phyloP scores from a whole-genome alignment of 2,329 filamentous ascomycete species.

The Fusarium udum region DNA sequence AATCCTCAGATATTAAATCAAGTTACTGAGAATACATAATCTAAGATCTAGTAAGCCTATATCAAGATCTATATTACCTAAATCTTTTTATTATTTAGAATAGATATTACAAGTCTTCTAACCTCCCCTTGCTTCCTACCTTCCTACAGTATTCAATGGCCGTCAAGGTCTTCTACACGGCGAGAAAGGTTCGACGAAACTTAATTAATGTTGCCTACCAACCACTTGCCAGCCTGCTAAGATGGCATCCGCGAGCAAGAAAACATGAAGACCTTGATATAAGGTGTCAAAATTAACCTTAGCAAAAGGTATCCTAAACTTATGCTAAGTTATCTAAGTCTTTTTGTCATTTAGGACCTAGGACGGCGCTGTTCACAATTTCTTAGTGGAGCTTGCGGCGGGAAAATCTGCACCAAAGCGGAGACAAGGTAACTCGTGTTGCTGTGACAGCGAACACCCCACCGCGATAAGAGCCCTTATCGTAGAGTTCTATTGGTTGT shows the following conservation, averaged over 20 bases:
- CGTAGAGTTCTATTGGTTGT: conserved; percentile 40
- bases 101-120: not conserved
- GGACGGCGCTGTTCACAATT: not conserved
- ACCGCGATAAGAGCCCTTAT: conserved; percentile 47
- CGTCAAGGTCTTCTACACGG: not conserved
- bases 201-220: not conserved
- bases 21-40: not conserved
- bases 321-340: not conserved
- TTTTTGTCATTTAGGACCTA: not conserved
- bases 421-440: conserved; percentile 39
- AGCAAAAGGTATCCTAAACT: not conserved
- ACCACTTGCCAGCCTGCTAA: not conserved
- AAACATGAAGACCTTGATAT: not conserved
- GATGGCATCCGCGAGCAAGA: not conserved
- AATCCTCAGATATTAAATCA: not conserved
- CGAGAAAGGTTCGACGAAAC: not conserved
- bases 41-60: not conserved
- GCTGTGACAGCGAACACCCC: conserved; percentile 47
- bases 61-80: not conserved
- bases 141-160: not conserved
- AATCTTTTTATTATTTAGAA: not conserved
- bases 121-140: not conserved
- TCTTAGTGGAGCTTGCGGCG: conserved; percentile 22
- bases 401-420: conserved; percentile 40
- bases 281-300: not conserved